A percentile compares a stretch with the other conserved stretches of the same genome.
Conservation (phyloP, 1,139 yeast genomes). For the Sugiyamaella castrensis region DNA sequence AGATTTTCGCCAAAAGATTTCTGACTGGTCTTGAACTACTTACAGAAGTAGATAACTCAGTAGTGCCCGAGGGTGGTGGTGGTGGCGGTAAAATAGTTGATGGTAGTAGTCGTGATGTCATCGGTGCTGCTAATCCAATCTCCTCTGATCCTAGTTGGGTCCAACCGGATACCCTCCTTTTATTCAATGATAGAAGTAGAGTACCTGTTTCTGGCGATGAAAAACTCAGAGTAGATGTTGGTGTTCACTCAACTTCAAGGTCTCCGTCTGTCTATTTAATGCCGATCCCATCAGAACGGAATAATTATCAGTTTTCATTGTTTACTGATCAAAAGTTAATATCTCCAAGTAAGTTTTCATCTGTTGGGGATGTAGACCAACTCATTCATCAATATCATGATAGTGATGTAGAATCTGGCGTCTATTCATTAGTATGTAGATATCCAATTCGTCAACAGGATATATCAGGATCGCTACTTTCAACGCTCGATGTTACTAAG, state of each 20-base stretch:
- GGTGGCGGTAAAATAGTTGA: too few relatives aligned
- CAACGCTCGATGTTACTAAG: slow-evolving; percentile 18
- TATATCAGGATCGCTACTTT: slow-evolving; percentile 15
- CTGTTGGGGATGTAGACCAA: slow-evolving; percentile 12
- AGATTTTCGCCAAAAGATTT: slow-evolving; percentile 48
- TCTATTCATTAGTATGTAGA: slow-evolving; percentile 26
- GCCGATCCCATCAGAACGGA: slow-evolving; percentile 14
- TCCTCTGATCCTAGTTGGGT: slow-evolving; percentile 1
- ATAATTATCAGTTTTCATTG: slow-evolving; percentile 16
- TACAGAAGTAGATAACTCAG: neutral
- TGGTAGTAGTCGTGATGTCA: too few relatives aligned
- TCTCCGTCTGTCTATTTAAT: slow-evolving; percentile 8
- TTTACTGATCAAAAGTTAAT: slow-evolving; percentile 20
- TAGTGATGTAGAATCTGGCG: slow-evolving; percentile 18
- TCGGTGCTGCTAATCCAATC: neutral
- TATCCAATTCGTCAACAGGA: slow-evolving; percentile 19
- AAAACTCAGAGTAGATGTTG: slow-evolving; percentile 12
- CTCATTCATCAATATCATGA: slow-evolving; percentile 11
- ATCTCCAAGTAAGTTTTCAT: slow-evolving; percentile 17
- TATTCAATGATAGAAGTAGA: slow-evolving; percentile 15
- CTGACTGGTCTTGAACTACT: slow-evolving; percentile 38
- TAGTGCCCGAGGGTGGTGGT: too few relatives aligned
- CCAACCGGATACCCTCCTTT: slow-evolving; percentile 19
- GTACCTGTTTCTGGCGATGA: slow-evolving; percentile 11
- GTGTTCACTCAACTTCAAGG: neutral